phyloP scores from a whole-genome alignment of 116 monocot genomes.

The Phalaenopsis hybrid region DNA sequence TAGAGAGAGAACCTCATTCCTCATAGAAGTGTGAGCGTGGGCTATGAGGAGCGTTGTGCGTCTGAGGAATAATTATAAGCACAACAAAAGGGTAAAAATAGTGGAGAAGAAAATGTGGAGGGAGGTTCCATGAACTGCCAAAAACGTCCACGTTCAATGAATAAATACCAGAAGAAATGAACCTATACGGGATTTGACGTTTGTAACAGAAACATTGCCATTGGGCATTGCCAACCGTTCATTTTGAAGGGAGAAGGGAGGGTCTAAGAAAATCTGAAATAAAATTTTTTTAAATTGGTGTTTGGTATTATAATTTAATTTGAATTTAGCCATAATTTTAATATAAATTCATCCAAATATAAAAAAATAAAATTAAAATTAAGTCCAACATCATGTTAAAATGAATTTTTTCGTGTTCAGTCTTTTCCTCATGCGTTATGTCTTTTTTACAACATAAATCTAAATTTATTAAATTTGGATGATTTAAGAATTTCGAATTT shows the following conservation, averaged over 20 bases:
- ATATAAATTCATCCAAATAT: too few species aligned
- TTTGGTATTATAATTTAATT: too few species aligned
- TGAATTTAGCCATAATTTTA: too few species aligned
- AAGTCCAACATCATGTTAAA: too few species aligned
- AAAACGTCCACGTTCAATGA: constrained; percentile 11
- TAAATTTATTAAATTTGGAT: too few species aligned
- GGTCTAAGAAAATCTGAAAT: background rate
- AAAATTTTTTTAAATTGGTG: too few species aligned
- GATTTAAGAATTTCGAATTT: too few species aligned
- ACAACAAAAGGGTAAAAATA: background rate
- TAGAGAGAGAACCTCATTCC: background rate
- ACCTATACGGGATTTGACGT: background rate
- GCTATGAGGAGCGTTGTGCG: background rate
- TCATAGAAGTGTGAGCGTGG: background rate
- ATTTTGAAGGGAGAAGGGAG: background rate
- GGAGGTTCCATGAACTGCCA: background rate
- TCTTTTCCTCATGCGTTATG: too few species aligned
- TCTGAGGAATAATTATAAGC: background rate
- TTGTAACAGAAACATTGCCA: background rate
- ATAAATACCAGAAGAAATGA: background rate
- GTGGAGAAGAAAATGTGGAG: background rate
- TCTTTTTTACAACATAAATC: too few species aligned
- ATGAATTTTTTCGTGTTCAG: too few species aligned
- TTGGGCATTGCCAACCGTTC: background rate
- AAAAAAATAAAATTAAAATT: too few species aligned